phyloP scores from a whole-genome alignment of 371 early-diverging fungal genomes.

The Dentiscutata heterogama region DNA sequence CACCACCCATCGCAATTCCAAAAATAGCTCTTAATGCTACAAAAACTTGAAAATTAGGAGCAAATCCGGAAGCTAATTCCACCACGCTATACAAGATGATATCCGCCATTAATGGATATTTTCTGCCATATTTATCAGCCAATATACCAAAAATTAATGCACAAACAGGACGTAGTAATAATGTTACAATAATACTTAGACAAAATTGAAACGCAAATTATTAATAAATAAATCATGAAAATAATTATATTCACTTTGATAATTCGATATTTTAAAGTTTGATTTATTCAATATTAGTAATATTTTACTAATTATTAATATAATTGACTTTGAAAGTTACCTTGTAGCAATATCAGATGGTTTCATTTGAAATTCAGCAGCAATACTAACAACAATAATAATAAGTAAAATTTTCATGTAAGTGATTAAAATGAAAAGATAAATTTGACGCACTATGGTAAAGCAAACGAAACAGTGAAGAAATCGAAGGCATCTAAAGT shows the following conservation, averaged over 20 bases:
- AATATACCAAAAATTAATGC: slow-evolving; percentile 76
- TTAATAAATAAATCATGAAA: too few relatives aligned
- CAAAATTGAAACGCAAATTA: too few relatives aligned
- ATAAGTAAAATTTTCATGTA: too few relatives aligned
- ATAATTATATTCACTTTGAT: too few relatives aligned
- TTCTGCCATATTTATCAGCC: slow-evolving; percentile 76
- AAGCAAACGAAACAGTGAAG: slow-evolving; percentile 67
- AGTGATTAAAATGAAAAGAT: too few relatives aligned
- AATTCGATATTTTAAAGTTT: too few relatives aligned
- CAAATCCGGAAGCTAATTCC: slow-evolving; percentile 76
- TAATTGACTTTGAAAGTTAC: neutral
- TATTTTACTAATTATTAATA: too few relatives aligned
- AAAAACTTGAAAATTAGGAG: slow-evolving; percentile 63
- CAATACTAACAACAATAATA: slow-evolving; percentile 49
- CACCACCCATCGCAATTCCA: slow-evolving; percentile 81
- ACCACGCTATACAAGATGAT: slow-evolving; percentile 70
- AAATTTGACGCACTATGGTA: slow-evolving; percentile 46
- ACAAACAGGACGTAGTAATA: slow-evolving; percentile 75
- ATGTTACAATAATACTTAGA: slow-evolving; percentile 58
- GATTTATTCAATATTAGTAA: too few relatives aligned
- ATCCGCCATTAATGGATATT: slow-evolving; percentile 76
- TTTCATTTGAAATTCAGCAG: slow-evolving; percentile 63
- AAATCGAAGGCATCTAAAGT: slow-evolving; percentile 80
- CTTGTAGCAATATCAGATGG: slow-evolving; percentile 64
- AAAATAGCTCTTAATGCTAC: slow-evolving; percentile 68